Evolutionary conservation across 768 basidiomycete genomes (phyloP), one percentile per base, ranked within the genome.

Genomic region (Boletus subcaerulescens): DNA sequence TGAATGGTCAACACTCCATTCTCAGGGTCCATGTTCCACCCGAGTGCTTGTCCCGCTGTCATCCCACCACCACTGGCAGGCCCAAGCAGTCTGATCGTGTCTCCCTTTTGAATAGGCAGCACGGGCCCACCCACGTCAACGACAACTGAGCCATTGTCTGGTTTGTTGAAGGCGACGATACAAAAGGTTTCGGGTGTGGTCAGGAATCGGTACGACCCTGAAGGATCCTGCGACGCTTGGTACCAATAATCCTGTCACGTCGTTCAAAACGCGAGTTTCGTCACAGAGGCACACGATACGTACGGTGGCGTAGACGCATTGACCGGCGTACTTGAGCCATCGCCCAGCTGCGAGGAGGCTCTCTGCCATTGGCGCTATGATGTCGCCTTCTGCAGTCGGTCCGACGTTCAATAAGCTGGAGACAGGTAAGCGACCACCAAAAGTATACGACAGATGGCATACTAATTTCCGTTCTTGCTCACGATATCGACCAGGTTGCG

Each of bases 391-490:
- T 1, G 79, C 80, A 3, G 73, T 81, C 0, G 83, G 83, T 0
- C 83, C 81, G 17, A 84, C 61, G 36, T 84, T 78, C 3, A 83
- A 63, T 20, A 83, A 67, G 57, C 80, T 81, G 6, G 17, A 18
- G 11, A 31, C 11, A 7, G 9, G 32, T 62, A 22, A 47, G 49
- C 38, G 11, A 45, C 24, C 3, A 17, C 18, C 24, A 17, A 42
- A 50, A 13, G 8, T 38, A 45, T 24, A 15, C 40, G 24, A 7
- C 29, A 42, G 24, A 3, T 3, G 8, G 61, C 78, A 61, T 58
- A 81, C 81, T 77, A 85, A 61, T 85, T 84, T 13, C 84, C 83
- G 55, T 82, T 81, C 71, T 85, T 85, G 29, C 81, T 80, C 18
- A 78, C 82, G 55, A 85, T 77, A 56, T 84, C 82, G 29, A 81